Base-by-base conservation (phyloP, 371 early-diverging fungal genomes). In the Circinella umbellata region DNA sequence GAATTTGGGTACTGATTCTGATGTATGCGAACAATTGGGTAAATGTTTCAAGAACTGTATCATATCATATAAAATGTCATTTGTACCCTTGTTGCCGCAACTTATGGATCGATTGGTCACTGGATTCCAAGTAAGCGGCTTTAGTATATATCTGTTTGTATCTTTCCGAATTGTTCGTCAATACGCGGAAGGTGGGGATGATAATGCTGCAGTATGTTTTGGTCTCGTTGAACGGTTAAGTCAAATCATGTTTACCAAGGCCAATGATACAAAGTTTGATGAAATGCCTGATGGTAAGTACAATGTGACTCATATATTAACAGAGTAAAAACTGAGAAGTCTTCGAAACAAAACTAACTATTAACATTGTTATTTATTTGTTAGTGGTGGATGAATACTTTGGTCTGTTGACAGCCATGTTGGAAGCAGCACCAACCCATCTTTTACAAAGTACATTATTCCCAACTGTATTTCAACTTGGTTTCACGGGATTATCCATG, bases 121-220 rank as follows among this genome's bases (percentile, higher is more conserved):
- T 63, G 82, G 84, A 7, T 95, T 92, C 76, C 87, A 87, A 60
- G 81, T 80, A 68, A 89, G 91, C 14, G 87, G 88, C 1, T 68
- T 87, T 53, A 81, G 92, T 35, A 86, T 88, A 17, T 92, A 94
- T 69, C 76, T 96, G 57, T 95, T 95, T 94, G 89, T 91, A 6
- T 86, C 88, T 27, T 69, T 73, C 39, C 80, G 85, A 60, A 81
- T 82, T 71, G 73, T 85, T 63, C 49, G 71, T 13, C 70, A 80
- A 79, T 73, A 82, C 63, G 74, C 72, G 0, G 67, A 66, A 48
- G 86, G 82, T 17, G 82, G 78, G 8, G 73, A 74, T 34, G 79
- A 77, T 61, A 64, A 81, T 79, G 71, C 71, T 20, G 63, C 78
- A 74, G 71, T 79, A 66, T 68, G 76, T 63, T 49, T 73, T 73